A percentile compares a stretch with the other conserved stretches of the same genome.
phyloP scores from a whole-genome alignment of 805 yeast species.

The Danielia reshetovae region DNA sequence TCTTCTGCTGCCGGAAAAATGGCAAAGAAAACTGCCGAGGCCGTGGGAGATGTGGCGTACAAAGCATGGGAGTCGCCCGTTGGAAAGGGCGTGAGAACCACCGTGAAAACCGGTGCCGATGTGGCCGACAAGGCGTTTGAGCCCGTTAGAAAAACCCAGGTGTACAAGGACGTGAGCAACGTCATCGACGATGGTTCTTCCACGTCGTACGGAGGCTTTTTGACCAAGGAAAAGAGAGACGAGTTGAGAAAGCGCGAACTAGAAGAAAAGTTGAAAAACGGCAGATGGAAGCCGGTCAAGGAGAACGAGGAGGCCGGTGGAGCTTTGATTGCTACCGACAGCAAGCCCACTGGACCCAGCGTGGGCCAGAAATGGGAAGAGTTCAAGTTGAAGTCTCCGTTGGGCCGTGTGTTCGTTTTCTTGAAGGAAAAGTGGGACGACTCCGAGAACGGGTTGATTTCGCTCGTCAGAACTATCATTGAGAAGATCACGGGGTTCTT shows the following conservation, averaged over 20 bases:
- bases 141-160: slow-evolving; percentile 87
- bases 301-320: slow-evolving; percentile 81
- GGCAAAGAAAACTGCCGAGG: slow-evolving; percentile 86
- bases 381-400: slow-evolving; percentile 59
- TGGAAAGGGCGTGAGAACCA: slow-evolving; percentile 82
- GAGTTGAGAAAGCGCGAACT: slow-evolving; percentile 51
- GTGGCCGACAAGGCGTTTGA: slow-evolving; percentile 84
- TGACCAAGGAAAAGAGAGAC: slow-evolving; percentile 77
- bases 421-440: slow-evolving; percentile 82
- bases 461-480: slow-evolving; percentile 71
- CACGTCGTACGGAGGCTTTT: slow-evolving; percentile 87
- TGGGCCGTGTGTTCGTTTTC: slow-evolving; percentile 62
- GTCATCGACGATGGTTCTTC: slow-evolving; percentile 91
- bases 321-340: slow-evolving; percentile 76
- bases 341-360: slow-evolving; percentile 67
- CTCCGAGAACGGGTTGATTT: slow-evolving; percentile 86
- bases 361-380: slow-evolving; percentile 63
- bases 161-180: slow-evolving; percentile 83
- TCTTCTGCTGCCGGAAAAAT: slow-evolving; percentile 68
- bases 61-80: slow-evolving; percentile 97
- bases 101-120: slow-evolving; percentile 79
- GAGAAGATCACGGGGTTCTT: slow-evolving; percentile 84
- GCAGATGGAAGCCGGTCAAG: slow-evolving; percentile 64
- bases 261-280: slow-evolving; percentile 54
- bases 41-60: slow-evolving; percentile 82